Evolutionary conservation across 1,284 basidiomycete genomes (phyloP).

Genomic region (Ceratobasidium sp.): DNA sequence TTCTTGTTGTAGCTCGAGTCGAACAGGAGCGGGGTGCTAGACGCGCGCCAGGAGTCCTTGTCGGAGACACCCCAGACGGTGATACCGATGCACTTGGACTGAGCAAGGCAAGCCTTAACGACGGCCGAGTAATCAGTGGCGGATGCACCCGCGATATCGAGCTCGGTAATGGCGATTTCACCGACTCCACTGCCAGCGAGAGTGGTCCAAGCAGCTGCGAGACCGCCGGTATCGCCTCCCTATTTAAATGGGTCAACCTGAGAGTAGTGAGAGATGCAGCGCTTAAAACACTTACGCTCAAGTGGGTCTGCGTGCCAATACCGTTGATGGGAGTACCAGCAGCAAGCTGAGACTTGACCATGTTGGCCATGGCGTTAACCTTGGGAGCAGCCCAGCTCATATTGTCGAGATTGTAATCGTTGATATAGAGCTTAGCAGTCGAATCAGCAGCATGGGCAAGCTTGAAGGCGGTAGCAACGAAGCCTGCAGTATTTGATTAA

Average conservation of each 20-base stretch:
- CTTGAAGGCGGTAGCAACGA: constrained; percentile 32
- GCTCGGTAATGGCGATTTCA: constrained; percentile 69
- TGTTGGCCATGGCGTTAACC: constrained; percentile 66
- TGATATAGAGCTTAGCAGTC: constrained; percentile 28
- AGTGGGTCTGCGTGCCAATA: constrained; percentile 65
- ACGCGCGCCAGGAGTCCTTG: constrained; percentile 32
- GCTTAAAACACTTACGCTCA: constrained; percentile 55
- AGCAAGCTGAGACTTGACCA: constrained; percentile 65
- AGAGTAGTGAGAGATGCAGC: constrained; percentile 54
- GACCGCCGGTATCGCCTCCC: constrained; percentile 61
- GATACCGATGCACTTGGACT: constrained; percentile 34
- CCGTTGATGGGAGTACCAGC: constrained; percentile 70
- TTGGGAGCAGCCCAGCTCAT: constrained; percentile 66
- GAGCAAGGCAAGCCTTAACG: constrained; percentile 18
- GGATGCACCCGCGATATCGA: constrained; percentile 64
- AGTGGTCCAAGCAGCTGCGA: constrained; percentile 15
- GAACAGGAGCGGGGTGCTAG: constrained; percentile 41
- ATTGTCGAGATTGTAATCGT: constrained; percentile 47
- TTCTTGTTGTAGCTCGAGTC: constrained; percentile 43
- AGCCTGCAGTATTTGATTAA: not conserved
- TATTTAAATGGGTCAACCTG: constrained; percentile 63
- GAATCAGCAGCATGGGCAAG: constrained; percentile 21
- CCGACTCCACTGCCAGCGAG: constrained; percentile 70
- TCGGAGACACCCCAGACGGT: constrained; percentile 28
- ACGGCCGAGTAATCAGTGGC: constrained; percentile 15